phyloP scores from a whole-genome alignment of 2,329 filamentous ascomycete species.

The Aspergillus brasiliensis region DNA sequence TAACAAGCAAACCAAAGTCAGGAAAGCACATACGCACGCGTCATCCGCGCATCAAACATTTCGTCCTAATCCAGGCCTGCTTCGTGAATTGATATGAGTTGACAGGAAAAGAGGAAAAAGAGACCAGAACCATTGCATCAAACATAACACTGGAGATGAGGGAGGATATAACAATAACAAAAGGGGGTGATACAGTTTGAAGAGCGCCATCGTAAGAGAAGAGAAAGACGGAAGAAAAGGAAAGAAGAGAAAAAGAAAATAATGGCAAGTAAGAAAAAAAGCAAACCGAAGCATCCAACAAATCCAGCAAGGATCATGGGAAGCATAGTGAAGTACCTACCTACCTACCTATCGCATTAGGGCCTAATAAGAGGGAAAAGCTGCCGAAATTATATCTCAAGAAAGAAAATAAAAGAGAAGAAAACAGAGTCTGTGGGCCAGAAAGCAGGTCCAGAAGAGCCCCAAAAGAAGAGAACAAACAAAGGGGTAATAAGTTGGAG shows the following conservation, averaged over 20 bases:
- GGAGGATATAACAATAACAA: neutral
- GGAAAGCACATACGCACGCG: too few species aligned
- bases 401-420: neutral
- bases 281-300: neutral
- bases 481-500: neutral
- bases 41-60: too few species aligned
- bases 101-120: neutral
- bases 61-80: too few species aligned
- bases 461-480: neutral
- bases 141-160: neutral
- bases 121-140: neutral
- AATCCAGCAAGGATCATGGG: neutral
- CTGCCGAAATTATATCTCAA: constrained; percentile 1
- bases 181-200: neutral
- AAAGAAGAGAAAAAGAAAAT: neutral
- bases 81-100: neutral
- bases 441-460: neutral
- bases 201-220: neutral
- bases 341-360: neutral
- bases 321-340: neutral
- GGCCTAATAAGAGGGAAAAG: neutral
- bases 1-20: too few species aligned
- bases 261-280: neutral
- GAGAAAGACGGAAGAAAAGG: neutral
- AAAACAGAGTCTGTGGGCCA: neutral